Percentiles rank a stretch among this genome's conserved stretches.
Conservation (phyloP, 1,284 basidiomycete genomes). For the Naganishia liquefaciens region DNA sequence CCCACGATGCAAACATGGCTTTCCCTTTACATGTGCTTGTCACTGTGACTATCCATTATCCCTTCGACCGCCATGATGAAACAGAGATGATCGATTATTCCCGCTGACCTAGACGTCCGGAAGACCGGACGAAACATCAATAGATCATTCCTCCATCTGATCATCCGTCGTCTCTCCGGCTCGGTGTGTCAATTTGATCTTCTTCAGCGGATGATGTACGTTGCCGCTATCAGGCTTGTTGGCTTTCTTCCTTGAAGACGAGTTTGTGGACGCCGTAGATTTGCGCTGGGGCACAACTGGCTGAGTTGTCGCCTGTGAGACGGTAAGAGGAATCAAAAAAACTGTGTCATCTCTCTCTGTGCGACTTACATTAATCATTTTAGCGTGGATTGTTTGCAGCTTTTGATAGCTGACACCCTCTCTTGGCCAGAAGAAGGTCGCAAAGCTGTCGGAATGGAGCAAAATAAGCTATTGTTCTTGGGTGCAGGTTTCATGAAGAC, state of each 20-base stretch:
- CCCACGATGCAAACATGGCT: no score
- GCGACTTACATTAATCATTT: constrained; percentile 66
- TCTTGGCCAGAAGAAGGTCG: constrained; percentile 95
- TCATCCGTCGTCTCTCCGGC: constrained; percentile 24
- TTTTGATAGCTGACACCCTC: constrained; percentile 84
- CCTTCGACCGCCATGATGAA: no score
- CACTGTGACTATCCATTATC: no score
- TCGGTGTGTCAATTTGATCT: constrained; percentile 31
- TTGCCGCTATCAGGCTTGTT: neutral
- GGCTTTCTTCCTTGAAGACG: constrained; percentile 13
- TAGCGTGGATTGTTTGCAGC: constrained; percentile 87
- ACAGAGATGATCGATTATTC: no score
- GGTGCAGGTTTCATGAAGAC: constrained; percentile 50
- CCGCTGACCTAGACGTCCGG: no score
- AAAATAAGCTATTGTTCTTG: neutral
- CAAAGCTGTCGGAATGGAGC: constrained; percentile 63
- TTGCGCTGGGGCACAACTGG: constrained; percentile 13
- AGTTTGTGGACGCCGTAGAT: neutral
- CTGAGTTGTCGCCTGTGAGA: constrained; percentile 6
- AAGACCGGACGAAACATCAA: neutral
- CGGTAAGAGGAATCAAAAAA: neutral
- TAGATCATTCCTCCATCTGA: constrained; percentile 17
- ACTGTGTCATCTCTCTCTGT: no score
- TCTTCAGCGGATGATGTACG: constrained; percentile 20
- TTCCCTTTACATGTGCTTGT: no score